Evolutionary conservation across 2,329 filamentous ascomycete genomes (phyloP).

Genomic region (Claviceps arundinis): DNA sequence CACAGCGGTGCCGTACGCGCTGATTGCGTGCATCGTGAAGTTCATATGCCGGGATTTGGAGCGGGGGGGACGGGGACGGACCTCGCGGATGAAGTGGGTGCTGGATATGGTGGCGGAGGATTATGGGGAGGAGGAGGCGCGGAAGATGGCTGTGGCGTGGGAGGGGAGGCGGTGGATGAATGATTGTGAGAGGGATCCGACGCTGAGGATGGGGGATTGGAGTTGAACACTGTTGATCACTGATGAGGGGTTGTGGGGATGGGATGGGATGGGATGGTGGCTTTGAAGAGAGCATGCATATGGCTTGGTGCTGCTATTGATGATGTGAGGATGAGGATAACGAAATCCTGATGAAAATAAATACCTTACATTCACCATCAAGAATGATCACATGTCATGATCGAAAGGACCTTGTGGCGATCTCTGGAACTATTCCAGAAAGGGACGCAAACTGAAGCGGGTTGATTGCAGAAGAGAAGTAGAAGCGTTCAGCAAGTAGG

Average conservation of each 20-base stretch:
- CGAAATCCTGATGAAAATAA: too few relatives aligned
- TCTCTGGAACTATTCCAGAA: slow-evolving; percentile 44
- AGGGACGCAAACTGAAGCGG: slow-evolving; percentile 9
- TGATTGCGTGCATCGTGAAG: slow-evolving; percentile 15
- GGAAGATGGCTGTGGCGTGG: slow-evolving; percentile 8
- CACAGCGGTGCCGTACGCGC: slow-evolving; percentile 12
- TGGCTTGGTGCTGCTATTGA: too few relatives aligned
- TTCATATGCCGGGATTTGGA: slow-evolving; percentile 21
- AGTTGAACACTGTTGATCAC: too few relatives aligned
- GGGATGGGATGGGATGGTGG: too few relatives aligned
- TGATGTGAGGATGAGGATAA: too few relatives aligned
- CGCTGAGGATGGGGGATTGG: too few relatives aligned
- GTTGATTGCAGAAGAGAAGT: slow-evolving; percentile 69
- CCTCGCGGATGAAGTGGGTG: slow-evolving; percentile 18
- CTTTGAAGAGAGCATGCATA: too few relatives aligned
- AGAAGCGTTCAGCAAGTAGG: slow-evolving; percentile 72
- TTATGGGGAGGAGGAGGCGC: slow-evolving; percentile 11
- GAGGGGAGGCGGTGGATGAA: slow-evolving; percentile 14
- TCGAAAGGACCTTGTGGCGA: slow-evolving; percentile 66
- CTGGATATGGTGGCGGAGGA: slow-evolving; percentile 13
- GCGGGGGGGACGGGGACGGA: slow-evolving; percentile 19
- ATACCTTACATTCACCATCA: too few relatives aligned
- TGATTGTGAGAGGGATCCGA: not conserved
- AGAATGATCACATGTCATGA: slow-evolving; percentile 22
- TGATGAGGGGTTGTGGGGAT: too few relatives aligned